A percentile compares a stretch with the other conserved stretches of the same genome.
Evolutionary conservation across 1,139 yeast genomes (phyloP).

Genomic region (Scheffersomyces parashehatae): DNA sequence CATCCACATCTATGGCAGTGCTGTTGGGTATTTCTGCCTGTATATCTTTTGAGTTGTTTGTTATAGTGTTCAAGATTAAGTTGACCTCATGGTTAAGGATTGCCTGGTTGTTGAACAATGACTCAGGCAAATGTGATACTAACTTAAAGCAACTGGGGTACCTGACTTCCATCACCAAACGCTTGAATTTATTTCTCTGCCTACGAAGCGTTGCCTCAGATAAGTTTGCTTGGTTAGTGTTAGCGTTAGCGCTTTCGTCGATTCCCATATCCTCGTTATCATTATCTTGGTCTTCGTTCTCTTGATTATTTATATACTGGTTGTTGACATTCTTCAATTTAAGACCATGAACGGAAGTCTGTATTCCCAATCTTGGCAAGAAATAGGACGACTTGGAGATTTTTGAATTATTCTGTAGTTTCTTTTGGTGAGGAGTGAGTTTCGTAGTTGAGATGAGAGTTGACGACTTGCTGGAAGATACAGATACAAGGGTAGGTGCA

Average conservation of each 20-base stretch:
- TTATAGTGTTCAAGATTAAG: slow-evolving; percentile 20
- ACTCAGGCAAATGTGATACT: slow-evolving; percentile 38
- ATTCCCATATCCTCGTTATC: slow-evolving; percentile 48
- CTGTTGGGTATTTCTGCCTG: slow-evolving; percentile 23
- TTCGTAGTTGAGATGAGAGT: slow-evolving; percentile 4
- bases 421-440: slow-evolving; percentile 13
- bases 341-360: slow-evolving; percentile 48
- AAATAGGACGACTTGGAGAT: slow-evolving; percentile 43
- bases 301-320: slow-evolving; percentile 26
- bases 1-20: slow-evolving; percentile 37
- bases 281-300: slow-evolving; percentile 36
- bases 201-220: slow-evolving; percentile 37
- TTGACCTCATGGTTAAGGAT: slow-evolving; percentile 35
- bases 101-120: slow-evolving; percentile 36
- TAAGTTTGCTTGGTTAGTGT: slow-evolving; percentile 16
- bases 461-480: slow-evolving; percentile 26
- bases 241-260: slow-evolving; percentile 20
- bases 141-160: slow-evolving; percentile 41
- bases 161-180: slow-evolving; percentile 33
- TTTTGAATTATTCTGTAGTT: slow-evolving; percentile 25
- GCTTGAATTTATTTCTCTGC: slow-evolving; percentile 33
- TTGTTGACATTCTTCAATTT: slow-evolving; percentile 17
- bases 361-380: slow-evolving; percentile 50
- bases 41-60: slow-evolving; percentile 18
- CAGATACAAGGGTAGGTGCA: slow-evolving; percentile 75